phyloP scores from a whole-genome alignment of 2,329 filamentous ascomycete species.

The Bimuria novae-zelandiae region DNA sequence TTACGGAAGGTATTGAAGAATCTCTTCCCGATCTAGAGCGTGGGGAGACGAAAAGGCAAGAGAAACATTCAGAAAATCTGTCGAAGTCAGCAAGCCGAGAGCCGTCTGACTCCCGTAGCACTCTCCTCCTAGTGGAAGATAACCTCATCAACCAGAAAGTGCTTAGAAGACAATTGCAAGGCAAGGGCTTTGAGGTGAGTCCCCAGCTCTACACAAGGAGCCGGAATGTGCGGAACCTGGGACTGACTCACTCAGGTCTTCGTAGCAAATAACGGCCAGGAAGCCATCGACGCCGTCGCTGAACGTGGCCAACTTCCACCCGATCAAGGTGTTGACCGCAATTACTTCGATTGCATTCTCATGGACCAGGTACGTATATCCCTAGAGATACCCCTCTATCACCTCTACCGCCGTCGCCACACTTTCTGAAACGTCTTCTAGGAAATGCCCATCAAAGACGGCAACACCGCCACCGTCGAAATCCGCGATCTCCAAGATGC shows the following conservation, averaged over 20 bases:
- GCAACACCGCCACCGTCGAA: conserved; percentile 46
- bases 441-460: conserved; percentile 53
- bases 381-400: background rate
- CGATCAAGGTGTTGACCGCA: conserved; percentile 20
- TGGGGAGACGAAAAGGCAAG: conserved; percentile 35
- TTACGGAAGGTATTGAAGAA: conserved; percentile 11
- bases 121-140: conserved; percentile 53
- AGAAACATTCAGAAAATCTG: conserved; percentile 18
- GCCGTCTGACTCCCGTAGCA: conserved; percentile 23
- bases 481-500: conserved; percentile 46
- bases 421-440: conserved; percentile 38
- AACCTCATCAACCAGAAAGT: conserved; percentile 57
- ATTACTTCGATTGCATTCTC: conserved; percentile 49
- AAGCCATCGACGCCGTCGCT: conserved; percentile 50
- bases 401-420: conserved; percentile 8
- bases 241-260: conserved; percentile 18
- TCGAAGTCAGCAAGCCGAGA: conserved; percentile 27
- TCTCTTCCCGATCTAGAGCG: conserved; percentile 19
- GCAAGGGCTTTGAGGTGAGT: conserved; percentile 47
- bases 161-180: conserved; percentile 54
- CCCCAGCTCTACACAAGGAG: background rate
- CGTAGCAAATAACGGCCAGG: conserved; percentile 50
- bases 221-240: background rate
- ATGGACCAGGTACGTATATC: conserved; percentile 28
- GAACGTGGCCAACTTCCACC: conserved; percentile 26